Evolutionary conservation across 176 grass and related monocot species (phyloP), one percentile per base, ranked within the genome.

Genomic region (Otatea glauca): DNA sequence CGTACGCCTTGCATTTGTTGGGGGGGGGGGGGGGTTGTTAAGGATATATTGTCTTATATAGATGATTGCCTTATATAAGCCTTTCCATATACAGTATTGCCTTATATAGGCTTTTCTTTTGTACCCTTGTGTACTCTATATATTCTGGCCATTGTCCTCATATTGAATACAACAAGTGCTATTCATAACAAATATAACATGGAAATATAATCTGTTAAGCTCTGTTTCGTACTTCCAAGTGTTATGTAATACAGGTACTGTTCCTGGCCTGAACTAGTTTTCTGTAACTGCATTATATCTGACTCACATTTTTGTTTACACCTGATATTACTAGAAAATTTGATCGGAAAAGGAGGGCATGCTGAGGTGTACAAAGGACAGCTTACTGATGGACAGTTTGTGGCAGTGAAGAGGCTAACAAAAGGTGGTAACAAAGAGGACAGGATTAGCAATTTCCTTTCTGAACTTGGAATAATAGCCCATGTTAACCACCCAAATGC

Each of bases 391-490:
- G 95, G 92, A 29, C 92, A 93, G 45, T 78, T 93, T 75, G 92
- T 97, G 13, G 95, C 95, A 29, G 95, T 97, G 80, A 97, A 97
- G 88, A 91, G 90, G 45, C 72, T 99, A 81, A 99, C 90, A 44
- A 99, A 99, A 84, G 88, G 88, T 16, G 83, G 94, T 39, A 89
- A 86, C 62, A 94, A 96, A 77, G 97, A 99, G 82, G 87, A 93
- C 65, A 88, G 97, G 68, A 74, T 96, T 59, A 92, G 84, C 18
- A 90, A 96, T 84, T 99, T 99, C 84, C 72, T 99, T 49, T 94
- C 97, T 11, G 97, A 99, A 84, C 92, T 99, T 70, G 97, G 97
- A 92, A 99, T 99, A 39, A 99, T 99, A 80, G 93, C 97, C n/a
- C 97, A 99, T 84, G 97, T 99, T 12, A 96, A 96, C 80, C 97